phyloP scores from a whole-genome alignment of 805 yeast genomes.

The Tetrapisispora taiwanensis region DNA sequence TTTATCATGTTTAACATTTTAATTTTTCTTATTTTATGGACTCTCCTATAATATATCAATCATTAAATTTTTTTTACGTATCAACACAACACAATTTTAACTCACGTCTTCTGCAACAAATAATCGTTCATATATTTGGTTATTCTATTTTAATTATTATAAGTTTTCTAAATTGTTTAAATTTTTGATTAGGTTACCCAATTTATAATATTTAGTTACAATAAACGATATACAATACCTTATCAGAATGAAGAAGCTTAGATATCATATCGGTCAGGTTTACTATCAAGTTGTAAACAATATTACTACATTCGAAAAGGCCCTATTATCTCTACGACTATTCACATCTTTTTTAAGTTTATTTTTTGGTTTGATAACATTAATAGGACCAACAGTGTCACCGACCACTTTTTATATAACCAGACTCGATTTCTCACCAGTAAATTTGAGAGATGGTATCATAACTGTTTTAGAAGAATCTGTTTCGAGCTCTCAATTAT shows the following conservation, averaged over 20 bases:
- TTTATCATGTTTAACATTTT: too few relatives aligned
- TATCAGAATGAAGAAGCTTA: not conserved
- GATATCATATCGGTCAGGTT: not conserved
- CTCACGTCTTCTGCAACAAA: too few relatives aligned
- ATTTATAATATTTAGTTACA: too few relatives aligned
- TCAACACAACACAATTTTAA: too few relatives aligned
- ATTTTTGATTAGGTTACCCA: too few relatives aligned
- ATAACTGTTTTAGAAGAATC: conserved; percentile 15
- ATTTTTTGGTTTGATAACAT: conserved; percentile 12
- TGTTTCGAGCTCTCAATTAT: conserved; percentile 23
- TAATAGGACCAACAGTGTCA: conserved; percentile 13
- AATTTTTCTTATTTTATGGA: too few relatives aligned
- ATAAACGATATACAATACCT: too few relatives aligned
- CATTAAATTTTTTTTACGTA: too few relatives aligned
- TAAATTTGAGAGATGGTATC: conserved; percentile 21
- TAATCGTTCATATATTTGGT: too few relatives aligned
- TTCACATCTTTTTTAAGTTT: conserved; percentile 14
- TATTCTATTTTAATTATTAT: too few relatives aligned
- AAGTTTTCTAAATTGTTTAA: too few relatives aligned
- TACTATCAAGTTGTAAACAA: conserved; percentile 13
- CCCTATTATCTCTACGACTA: conserved; percentile 16
- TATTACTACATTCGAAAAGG: conserved; percentile 16
- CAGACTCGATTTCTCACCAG: conserved; percentile 15
- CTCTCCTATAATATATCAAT: too few relatives aligned
- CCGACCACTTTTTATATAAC: conserved; percentile 19